These are phyloP conservation scores for Triangularia setosa DNA, from an alignment of 2,329 filamentous ascomycete species.

Conservation along the genomic window DNA sequence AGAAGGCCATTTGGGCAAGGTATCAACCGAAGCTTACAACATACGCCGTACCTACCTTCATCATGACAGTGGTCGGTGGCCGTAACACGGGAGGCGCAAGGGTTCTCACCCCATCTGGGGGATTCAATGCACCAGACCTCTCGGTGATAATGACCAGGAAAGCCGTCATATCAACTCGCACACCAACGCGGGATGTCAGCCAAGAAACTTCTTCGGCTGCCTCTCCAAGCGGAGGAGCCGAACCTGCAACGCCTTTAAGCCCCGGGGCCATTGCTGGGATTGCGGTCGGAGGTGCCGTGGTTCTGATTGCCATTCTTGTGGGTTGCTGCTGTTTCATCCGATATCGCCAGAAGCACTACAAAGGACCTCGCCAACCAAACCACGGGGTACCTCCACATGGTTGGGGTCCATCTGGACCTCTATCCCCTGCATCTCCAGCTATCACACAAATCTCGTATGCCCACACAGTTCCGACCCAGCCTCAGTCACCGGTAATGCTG, in stretches of 20 bases:
- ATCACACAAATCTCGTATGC: constrained; percentile 6
- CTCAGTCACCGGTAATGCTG: not conserved
- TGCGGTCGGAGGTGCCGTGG: constrained; percentile 7
- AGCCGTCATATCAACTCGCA: constrained; percentile 3
- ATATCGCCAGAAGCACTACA: constrained; percentile 11
- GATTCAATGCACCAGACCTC: constrained; percentile 15
- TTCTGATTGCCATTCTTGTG: not conserved
- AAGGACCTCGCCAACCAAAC: not conserved
- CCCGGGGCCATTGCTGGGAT: constrained; percentile 19
- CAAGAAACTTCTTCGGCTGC: not conserved
- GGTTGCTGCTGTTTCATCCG: constrained; percentile 16
- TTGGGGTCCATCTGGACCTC: not conserved
- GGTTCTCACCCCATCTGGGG: constrained; percentile 3
- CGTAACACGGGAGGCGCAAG: constrained; percentile 12
- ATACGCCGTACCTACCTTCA: constrained; percentile 15
- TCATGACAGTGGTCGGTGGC: constrained; percentile 13
- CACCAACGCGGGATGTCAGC: constrained; percentile 11
- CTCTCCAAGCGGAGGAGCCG: not conserved
- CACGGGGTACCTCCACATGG: not conserved
- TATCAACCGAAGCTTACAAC: constrained; percentile 18
- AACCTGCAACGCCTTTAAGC: not conserved
- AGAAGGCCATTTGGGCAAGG: constrained; percentile 12
- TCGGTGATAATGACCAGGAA: constrained; percentile 17
- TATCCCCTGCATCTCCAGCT: not conserved
- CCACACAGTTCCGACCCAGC: not conserved